These are phyloP conservation scores for Aureobasidium sp. DNA, from an alignment of 2,329 filamentous ascomycete genomes.

Conservation along the genomic window DNA sequence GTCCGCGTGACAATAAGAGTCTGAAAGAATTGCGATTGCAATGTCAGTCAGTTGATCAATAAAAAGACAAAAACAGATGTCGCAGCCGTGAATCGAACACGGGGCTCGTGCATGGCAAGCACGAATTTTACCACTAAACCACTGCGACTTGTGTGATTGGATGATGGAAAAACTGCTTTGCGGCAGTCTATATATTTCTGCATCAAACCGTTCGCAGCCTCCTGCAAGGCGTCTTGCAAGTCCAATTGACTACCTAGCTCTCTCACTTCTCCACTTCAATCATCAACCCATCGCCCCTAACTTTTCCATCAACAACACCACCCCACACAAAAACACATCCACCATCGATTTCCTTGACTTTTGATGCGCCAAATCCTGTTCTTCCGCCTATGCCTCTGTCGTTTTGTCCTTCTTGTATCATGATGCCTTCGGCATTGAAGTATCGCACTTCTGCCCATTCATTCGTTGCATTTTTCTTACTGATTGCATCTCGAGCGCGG, in stretches of 20 bases:
- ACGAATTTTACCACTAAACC: slow-evolving; percentile 13
- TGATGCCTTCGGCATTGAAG: slow-evolving; percentile 32
- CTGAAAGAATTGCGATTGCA: not conserved
- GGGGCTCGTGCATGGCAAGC: slow-evolving; percentile 12
- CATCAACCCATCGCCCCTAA: slow-evolving; percentile 34
- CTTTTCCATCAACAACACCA: slow-evolving; percentile 37
- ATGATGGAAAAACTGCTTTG: not conserved
- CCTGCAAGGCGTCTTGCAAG: too few species aligned
- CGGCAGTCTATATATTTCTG: not conserved
- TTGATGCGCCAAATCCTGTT: slow-evolving; percentile 29
- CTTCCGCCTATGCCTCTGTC: slow-evolving; percentile 32
- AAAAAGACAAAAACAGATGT: not conserved
- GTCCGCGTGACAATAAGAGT: too few species aligned
- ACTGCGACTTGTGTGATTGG: slow-evolving; percentile 4
- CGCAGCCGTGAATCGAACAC: slow-evolving; percentile 13
- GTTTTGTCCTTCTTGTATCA: slow-evolving; percentile 26
- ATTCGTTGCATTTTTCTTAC: slow-evolving; percentile 37
- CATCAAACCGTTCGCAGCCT: not conserved
- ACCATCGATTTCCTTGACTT: slow-evolving; percentile 37
- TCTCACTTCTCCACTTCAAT: slow-evolving; percentile 16
- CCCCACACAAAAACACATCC: slow-evolving; percentile 46
- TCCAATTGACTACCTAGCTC: too few species aligned
- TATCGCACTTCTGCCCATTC: slow-evolving; percentile 45
- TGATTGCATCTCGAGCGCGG: slow-evolving; percentile 36
- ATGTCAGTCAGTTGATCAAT: not conserved